Percentiles rank a stretch among this genome's conserved stretches.
These are phyloP conservation scores for Hemileia vastatrix DNA, from an alignment of 1,284 basidiomycete genomes.

Conservation along the genomic window DNA sequence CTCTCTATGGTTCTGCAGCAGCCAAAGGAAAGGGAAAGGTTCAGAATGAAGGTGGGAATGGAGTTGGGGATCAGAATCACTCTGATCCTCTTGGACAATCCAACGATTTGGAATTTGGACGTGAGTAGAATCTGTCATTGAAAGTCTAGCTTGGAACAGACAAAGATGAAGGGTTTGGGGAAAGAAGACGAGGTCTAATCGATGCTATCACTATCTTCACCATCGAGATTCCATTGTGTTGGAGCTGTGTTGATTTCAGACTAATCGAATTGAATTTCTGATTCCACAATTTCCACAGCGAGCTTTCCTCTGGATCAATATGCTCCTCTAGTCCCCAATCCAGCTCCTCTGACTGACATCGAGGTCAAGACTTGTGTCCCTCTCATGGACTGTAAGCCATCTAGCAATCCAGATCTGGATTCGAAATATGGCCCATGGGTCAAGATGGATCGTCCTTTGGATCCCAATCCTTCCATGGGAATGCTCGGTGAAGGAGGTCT, in stretches of 20 bases:
- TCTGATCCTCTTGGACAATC: too few relatives aligned
- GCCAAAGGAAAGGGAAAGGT: too few relatives aligned
- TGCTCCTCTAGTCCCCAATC: slow-evolving; percentile 33
- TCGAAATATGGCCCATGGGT: slow-evolving; percentile 29
- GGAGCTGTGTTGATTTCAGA: not conserved
- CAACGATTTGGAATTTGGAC: too few relatives aligned
- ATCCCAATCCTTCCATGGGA: slow-evolving; percentile 23
- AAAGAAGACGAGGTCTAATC: too few relatives aligned
- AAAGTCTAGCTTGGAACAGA: too few relatives aligned
- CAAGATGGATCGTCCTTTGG: slow-evolving; percentile 31
- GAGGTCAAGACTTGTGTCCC: slow-evolving; percentile 29
- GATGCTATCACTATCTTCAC: too few relatives aligned
- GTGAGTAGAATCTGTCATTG: too few relatives aligned
- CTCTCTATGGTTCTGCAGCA: too few relatives aligned
- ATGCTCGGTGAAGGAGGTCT: not conserved
- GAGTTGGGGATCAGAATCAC: too few relatives aligned
- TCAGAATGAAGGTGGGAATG: too few relatives aligned
- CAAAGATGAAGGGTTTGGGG: too few relatives aligned
- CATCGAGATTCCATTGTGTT: too few relatives aligned
- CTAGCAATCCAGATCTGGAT: slow-evolving; percentile 27
- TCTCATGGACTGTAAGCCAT: slow-evolving; percentile 25
- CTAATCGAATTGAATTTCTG: not conserved
- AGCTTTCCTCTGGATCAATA: slow-evolving; percentile 33
- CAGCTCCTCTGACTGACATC: slow-evolving; percentile 34
- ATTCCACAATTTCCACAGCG: not conserved